Evolutionary conservation across 2,329 filamentous ascomycete genomes (phyloP).

Genomic region (Aspergillus sp.): DNA sequence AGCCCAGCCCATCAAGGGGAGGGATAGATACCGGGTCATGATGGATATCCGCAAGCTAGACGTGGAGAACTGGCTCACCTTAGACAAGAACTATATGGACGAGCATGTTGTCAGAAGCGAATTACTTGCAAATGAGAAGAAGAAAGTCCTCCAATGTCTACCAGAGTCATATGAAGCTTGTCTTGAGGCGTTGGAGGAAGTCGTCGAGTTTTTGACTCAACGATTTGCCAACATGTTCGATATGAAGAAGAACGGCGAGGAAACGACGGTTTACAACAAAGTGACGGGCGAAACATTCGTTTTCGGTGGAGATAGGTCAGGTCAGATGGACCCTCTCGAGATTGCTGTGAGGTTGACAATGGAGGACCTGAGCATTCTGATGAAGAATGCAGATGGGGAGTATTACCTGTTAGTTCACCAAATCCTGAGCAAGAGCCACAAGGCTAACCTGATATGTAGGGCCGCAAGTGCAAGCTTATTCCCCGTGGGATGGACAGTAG

Average conservation of each 20-base stretch:
- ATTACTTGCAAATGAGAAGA: slow-evolving; percentile 39
- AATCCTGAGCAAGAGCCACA: neutral
- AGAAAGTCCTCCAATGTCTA: slow-evolving; percentile 47
- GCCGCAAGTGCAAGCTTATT: slow-evolving; percentile 54
- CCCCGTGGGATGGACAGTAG: slow-evolving; percentile 53
- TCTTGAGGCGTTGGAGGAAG: slow-evolving; percentile 48
- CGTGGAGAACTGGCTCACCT: slow-evolving; percentile 48
- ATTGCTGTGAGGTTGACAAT: slow-evolving; percentile 50
- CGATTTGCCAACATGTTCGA: slow-evolving; percentile 47
- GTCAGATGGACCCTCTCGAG: slow-evolving; percentile 48
- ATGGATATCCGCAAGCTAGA: slow-evolving; percentile 52
- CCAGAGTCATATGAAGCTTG: slow-evolving; percentile 48
- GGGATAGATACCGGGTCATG: slow-evolving; percentile 43
- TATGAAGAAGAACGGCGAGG: slow-evolving; percentile 23
- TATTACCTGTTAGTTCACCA: slow-evolving; percentile 45
- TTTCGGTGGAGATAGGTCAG: slow-evolving; percentile 32
- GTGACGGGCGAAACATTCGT: slow-evolving; percentile 46
- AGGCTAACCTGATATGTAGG: slow-evolving; percentile 25
- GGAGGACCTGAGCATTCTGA: slow-evolving; percentile 54
- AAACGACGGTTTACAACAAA: slow-evolving; percentile 42
- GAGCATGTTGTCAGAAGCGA: slow-evolving; percentile 44
- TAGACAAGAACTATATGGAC: slow-evolving; percentile 48
- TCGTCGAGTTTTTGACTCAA: slow-evolving; percentile 46
- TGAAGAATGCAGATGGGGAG: slow-evolving; percentile 46
- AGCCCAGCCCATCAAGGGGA: slow-evolving; percentile 38